Conservation (phyloP, 306 rosid genomes). For the Quercus gilva region DNA sequence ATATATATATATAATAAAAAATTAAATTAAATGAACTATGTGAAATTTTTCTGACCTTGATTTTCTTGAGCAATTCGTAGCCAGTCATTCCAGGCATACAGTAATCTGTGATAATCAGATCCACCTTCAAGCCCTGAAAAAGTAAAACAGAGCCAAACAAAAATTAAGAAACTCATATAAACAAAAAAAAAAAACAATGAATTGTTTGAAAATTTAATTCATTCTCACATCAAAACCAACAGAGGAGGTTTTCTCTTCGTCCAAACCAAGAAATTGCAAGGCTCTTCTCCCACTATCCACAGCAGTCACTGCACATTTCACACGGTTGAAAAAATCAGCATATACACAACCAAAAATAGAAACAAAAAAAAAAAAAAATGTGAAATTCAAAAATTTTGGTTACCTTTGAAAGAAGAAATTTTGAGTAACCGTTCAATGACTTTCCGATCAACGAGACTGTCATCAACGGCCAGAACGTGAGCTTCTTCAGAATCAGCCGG, state of each 20-base stretch:
- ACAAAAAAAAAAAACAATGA: not conserved
- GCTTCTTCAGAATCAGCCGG: conserved; percentile 48
- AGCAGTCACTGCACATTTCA: conserved; percentile 58
- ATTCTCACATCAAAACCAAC: conserved; percentile 57
- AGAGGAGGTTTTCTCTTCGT: conserved; percentile 57
- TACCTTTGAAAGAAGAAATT: conserved; percentile 79
- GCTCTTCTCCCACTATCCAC: conserved; percentile 96
- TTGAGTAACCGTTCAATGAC: conserved; percentile 83
- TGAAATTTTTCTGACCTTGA: conserved; percentile 46
- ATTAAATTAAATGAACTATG: not conserved
- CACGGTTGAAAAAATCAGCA: too few species aligned
- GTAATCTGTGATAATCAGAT: conserved; percentile 92
- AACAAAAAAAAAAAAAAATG: not conserved
- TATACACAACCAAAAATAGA: not conserved
- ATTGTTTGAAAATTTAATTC: not conserved
- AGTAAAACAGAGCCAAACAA: not conserved
- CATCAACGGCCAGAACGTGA: conserved; percentile 96
- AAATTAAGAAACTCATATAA: conserved; percentile 8
- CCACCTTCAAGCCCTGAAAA: conserved; percentile 67
- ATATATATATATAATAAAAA: not conserved
- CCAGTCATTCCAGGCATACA: conserved; percentile 99
- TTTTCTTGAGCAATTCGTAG: conserved; percentile 84
- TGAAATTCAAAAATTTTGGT: not conserved
- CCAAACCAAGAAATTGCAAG: conserved; percentile 76
- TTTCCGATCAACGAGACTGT: conserved; percentile 84